Conservation (phyloP, 768 basidiomycete genomes). For the Pleurotus citrinopileatus region DNA sequence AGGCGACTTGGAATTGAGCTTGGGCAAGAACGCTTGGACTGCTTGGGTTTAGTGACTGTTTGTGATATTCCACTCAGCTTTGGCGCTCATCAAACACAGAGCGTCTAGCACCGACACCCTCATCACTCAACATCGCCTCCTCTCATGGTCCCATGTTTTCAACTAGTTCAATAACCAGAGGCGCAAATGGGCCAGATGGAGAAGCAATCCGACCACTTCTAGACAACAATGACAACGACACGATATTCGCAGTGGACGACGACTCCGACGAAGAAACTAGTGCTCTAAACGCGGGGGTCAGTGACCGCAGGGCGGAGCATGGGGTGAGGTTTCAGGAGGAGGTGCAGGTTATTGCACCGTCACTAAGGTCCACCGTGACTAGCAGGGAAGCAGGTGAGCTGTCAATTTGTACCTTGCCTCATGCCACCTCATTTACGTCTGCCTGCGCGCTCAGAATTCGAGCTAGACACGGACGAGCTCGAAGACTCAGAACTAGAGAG, state of each 20-base stretch:
- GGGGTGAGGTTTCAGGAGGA: slow-evolving; percentile 66
- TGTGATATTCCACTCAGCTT: too few species aligned
- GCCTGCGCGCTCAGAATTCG: slow-evolving; percentile 57
- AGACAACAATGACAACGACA: slow-evolving; percentile 30
- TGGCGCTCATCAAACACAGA: too few species aligned
- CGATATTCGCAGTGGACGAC: slow-evolving; percentile 58
- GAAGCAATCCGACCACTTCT: slow-evolving; percentile 64
- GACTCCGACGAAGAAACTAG: slow-evolving; percentile 43
- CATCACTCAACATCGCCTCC: neutral
- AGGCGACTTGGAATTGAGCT: neutral
- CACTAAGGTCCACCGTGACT: slow-evolving; percentile 66
- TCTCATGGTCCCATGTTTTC: slow-evolving; percentile 25
- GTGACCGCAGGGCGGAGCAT: slow-evolving; percentile 36
- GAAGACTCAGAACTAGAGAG: slow-evolving; percentile 45
- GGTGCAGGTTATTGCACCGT: slow-evolving; percentile 64
- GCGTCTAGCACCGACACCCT: too few species aligned
- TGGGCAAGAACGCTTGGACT: neutral
- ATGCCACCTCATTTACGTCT: slow-evolving; percentile 6
- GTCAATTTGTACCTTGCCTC: slow-evolving; percentile 23
- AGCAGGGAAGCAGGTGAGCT: slow-evolving; percentile 80
- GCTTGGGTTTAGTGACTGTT: too few species aligned
- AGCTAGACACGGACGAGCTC: slow-evolving; percentile 80
- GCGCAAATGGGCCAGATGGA: slow-evolving; percentile 21
- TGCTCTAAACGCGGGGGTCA: slow-evolving; percentile 25
- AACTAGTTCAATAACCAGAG: slow-evolving; percentile 25